phyloP scores from a whole-genome alignment of 2,329 filamentous ascomycete genomes.

The Fusarium chuoi region DNA sequence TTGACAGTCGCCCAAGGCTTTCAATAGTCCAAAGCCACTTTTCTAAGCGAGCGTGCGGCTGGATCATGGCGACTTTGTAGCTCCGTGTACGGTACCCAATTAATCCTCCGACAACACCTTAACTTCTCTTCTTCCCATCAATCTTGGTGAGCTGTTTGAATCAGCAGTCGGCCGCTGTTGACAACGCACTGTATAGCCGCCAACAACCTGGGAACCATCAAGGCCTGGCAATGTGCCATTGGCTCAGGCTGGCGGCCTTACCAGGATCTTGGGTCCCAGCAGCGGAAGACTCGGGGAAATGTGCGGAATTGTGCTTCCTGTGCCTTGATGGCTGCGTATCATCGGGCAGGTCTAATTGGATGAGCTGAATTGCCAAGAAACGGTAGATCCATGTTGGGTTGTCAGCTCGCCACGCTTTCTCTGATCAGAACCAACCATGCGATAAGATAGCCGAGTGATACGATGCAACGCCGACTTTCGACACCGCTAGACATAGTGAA shows the following conservation, averaged over 20 bases:
- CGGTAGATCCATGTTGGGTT: not conserved
- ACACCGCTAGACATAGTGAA: not conserved
- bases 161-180: not conserved
- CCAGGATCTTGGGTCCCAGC: not conserved
- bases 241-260: not conserved
- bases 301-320: not conserved
- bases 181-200: not conserved
- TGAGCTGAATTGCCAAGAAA: not conserved
- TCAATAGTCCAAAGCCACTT: not conserved
- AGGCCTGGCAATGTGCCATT: not conserved
- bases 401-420: not conserved
- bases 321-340: not conserved
- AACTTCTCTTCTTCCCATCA: not conserved
- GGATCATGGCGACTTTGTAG: not conserved
- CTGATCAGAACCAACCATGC: not conserved
- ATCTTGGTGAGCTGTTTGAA: not conserved
- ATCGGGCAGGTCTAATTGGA: fast-evolving
- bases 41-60: not conserved
- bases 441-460: not conserved
- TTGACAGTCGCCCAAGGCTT: not conserved
- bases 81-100: not conserved
- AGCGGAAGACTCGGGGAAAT: not conserved
- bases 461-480: not conserved
- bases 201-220: not conserved
- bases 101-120: not conserved